Conservation (phyloP, 2,329 filamentous ascomycete genomes). For the Penicillium psychrosexuale region DNA sequence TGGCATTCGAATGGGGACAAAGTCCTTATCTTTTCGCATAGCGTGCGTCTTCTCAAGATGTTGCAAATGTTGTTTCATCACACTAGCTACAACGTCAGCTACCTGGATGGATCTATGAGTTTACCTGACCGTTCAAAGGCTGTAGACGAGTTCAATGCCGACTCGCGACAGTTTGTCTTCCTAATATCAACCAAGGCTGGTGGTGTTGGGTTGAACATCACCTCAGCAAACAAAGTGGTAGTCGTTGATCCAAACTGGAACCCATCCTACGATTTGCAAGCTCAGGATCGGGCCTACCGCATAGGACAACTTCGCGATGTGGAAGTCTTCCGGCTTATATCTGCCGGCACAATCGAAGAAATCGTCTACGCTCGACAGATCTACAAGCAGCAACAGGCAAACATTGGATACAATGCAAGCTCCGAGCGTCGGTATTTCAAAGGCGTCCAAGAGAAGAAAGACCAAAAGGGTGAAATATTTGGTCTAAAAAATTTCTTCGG, state of each 20-base stretch:
- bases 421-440: slow-evolving; percentile 92
- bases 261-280: slow-evolving; percentile 88
- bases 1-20: slow-evolving; percentile 92
- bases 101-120: slow-evolving; percentile 78
- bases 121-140: slow-evolving; percentile 78
- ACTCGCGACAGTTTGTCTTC: slow-evolving; percentile 86
- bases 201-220: slow-evolving; percentile 92
- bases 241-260: slow-evolving; percentile 99
- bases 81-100: slow-evolving; percentile 87
- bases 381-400: slow-evolving; percentile 98
- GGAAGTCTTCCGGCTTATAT: slow-evolving; percentile 89
- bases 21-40: slow-evolving; percentile 92
- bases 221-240: slow-evolving; percentile 95
- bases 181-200: slow-evolving; percentile 92
- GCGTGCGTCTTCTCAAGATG: slow-evolving; percentile 78
- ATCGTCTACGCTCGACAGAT: slow-evolving; percentile 96
- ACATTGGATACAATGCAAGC: slow-evolving; percentile 92
- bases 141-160: slow-evolving; percentile 89
- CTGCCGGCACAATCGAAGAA: slow-evolving; percentile 90
- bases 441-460: slow-evolving; percentile 79
- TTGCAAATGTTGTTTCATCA: slow-evolving; percentile 80
- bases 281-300: slow-evolving; percentile 91
- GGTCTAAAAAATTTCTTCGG: slow-evolving; percentile 82
- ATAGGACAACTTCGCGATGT: slow-evolving; percentile 92
- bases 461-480: slow-evolving; percentile 89